These are phyloP conservation scores for Pyrenochaeta sp. DNA, from an alignment of 2,329 filamentous ascomycete genomes.

Conservation along the genomic window DNA sequence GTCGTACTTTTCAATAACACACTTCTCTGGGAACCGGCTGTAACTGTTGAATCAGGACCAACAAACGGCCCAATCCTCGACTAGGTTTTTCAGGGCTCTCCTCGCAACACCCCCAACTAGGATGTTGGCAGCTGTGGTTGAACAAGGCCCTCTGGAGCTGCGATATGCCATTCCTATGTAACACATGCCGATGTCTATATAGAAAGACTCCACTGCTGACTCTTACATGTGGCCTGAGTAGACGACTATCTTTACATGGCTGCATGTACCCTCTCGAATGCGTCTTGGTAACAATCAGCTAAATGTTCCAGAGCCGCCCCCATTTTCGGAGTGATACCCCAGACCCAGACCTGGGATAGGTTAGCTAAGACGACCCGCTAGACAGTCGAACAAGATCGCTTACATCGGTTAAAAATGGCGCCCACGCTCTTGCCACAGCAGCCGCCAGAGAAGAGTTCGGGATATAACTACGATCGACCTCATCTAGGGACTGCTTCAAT, in stretches of 20 bases:
- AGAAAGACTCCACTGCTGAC: too few species aligned
- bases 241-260: not conserved
- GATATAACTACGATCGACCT: conserved; percentile 28
- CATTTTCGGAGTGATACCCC: conserved; percentile 29
- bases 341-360: conserved; percentile 16
- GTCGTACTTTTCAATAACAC: too few species aligned
- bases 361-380: not conserved
- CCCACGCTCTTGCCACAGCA: conserved; percentile 36
- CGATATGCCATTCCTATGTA: too few species aligned
- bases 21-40: too few species aligned
- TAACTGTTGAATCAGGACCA: too few species aligned
- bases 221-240: too few species aligned
- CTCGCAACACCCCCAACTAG: too few species aligned
- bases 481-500: conserved; percentile 29
- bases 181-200: too few species aligned
- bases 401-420: conserved; percentile 37
- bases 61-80: too few species aligned
- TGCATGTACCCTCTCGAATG: not conserved
- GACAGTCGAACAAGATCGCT: not conserved
- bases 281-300: conserved; percentile 2
- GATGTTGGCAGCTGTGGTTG: too few species aligned
- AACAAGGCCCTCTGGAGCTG: too few species aligned
- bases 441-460: conserved; percentile 28
- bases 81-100: too few species aligned
- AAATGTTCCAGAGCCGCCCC: conserved; percentile 20